Percentiles rank a stretch among this genome's conserved stretches.
phyloP scores from a whole-genome alignment of 306 rosid species.

The Sicyos baderoa region DNA sequence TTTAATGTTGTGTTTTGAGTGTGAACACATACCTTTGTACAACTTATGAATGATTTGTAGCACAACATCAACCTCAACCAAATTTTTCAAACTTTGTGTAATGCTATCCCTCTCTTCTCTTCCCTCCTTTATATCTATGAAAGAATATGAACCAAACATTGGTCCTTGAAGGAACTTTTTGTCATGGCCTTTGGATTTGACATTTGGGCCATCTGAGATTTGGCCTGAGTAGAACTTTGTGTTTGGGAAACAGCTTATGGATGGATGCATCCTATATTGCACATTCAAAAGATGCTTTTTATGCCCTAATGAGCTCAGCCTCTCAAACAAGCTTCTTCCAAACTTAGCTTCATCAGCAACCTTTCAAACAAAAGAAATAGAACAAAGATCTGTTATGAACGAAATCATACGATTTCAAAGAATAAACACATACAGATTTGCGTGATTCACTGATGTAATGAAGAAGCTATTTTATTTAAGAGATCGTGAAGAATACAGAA shows the following conservation, averaged over 20 bases:
- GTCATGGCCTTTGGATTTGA: conserved; percentile 28
- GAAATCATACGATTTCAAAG: too few relatives aligned
- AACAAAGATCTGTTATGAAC: too few relatives aligned
- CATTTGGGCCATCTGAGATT: conserved; percentile 52
- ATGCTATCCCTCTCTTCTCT: conserved; percentile 55
- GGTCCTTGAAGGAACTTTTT: conserved; percentile 40
- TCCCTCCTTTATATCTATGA: conserved; percentile 53
- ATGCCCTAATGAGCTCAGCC: conserved; percentile 39
- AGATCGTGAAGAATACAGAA: too few relatives aligned
- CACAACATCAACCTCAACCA: conserved; percentile 56
- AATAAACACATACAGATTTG: too few relatives aligned
- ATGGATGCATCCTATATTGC: conserved; percentile 89
- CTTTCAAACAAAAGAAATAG: conserved; percentile 21
- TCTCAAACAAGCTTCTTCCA: conserved; percentile 67
- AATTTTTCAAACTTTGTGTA: conserved; percentile 51
- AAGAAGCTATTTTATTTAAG: too few relatives aligned
- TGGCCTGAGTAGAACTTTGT: conserved; percentile 35
- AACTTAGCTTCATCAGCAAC: conserved; percentile 43
- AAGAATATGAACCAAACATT: conserved; percentile 68
- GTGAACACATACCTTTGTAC: conserved; percentile 36
- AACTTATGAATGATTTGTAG: conserved; percentile 38
- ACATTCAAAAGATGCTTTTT: conserved; percentile 44
- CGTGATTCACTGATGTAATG: too few relatives aligned
- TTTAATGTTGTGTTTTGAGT: too few relatives aligned
- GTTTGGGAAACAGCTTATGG: conserved; percentile 62